Percentiles rank a stretch among this genome's conserved stretches.
Conservation (phyloP, 257 asterid genomes). For the Dorcoceras hygrometricum region DNA sequence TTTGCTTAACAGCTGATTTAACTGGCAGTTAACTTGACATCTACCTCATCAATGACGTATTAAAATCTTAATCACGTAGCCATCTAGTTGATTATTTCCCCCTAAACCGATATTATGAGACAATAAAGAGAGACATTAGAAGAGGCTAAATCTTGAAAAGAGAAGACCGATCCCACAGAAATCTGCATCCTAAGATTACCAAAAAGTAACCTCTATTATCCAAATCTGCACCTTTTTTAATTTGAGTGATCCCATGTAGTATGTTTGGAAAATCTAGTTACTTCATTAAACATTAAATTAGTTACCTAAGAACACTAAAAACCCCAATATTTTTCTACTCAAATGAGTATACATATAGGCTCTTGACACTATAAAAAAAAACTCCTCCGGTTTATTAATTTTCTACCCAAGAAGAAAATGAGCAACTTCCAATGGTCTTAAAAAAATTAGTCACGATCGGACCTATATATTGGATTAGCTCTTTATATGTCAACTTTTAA, state of each 20-base stretch:
- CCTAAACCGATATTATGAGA: slow-evolving; percentile 35
- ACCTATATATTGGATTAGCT: too few relatives aligned
- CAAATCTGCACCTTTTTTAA: too few relatives aligned
- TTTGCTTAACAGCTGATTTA: too few relatives aligned
- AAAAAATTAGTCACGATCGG: too few relatives aligned
- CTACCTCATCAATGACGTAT: neutral
- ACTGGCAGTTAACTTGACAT: too few relatives aligned
- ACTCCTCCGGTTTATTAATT: too few relatives aligned
- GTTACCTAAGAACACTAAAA: neutral
- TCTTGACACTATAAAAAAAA: too few relatives aligned
- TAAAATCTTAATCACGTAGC: neutral
- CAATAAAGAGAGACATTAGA: slow-evolving; percentile 33
- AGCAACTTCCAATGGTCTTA: too few relatives aligned
- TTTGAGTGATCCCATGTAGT: neutral
- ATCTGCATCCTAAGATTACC: slow-evolving; percentile 34
- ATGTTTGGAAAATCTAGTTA: neutral
- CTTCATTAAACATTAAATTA: neutral
- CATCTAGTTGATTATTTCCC: slow-evolving; percentile 21
- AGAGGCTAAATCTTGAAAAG: slow-evolving; percentile 37
- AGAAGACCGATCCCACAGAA: slow-evolving; percentile 38
- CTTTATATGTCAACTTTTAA: too few relatives aligned
- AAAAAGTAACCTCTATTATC: neutral
- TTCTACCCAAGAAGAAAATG: too few relatives aligned
- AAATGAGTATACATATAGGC: too few relatives aligned
- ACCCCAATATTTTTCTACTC: too few relatives aligned